phyloP scores from a whole-genome alignment of 768 basidiomycete genomes.

The Exidia glandulosa region DNA sequence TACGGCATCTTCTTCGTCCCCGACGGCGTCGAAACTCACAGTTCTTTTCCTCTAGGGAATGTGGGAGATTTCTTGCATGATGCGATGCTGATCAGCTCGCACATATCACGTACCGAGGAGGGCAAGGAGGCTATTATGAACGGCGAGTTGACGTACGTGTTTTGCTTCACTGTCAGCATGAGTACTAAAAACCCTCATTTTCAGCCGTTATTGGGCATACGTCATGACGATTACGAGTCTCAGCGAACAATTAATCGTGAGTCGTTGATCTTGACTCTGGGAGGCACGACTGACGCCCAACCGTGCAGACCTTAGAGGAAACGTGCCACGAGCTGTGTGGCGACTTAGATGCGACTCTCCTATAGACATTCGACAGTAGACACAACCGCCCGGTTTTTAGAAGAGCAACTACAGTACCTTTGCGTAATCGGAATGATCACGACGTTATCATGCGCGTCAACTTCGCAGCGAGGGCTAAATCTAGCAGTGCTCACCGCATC shows the following conservation, averaged over 20 bases:
- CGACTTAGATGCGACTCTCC: too few relatives aligned
- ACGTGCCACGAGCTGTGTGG: too few relatives aligned
- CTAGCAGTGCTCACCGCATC: too few relatives aligned
- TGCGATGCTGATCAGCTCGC: slow-evolving; percentile 11
- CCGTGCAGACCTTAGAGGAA: too few relatives aligned
- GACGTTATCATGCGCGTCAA: too few relatives aligned
- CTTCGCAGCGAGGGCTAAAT: too few relatives aligned
- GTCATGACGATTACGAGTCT: slow-evolving; percentile 7
- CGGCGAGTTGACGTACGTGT: slow-evolving; percentile 9
- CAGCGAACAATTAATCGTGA: slow-evolving; percentile 3
- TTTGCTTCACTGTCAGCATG: not conserved
- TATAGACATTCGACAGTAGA: too few relatives aligned
- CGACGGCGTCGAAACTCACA: not conserved
- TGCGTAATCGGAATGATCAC: too few relatives aligned
- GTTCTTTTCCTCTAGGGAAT: not conserved
- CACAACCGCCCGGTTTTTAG: too few relatives aligned
- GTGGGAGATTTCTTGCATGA: slow-evolving; percentile 11
- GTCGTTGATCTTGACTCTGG: not conserved
- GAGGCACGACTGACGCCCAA: too few relatives aligned
- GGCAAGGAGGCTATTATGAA: slow-evolving; percentile 9
- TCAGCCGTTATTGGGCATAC: slow-evolving; percentile 9
- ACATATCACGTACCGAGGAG: slow-evolving; percentile 11
- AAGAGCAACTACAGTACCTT: too few relatives aligned
- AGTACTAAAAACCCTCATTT: not conserved
- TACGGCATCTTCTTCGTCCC: too few relatives aligned